These are phyloP conservation scores for Aspergillus baeticus DNA, from an alignment of 495 filamentous ascomycete genomes.

Conservation along the genomic window DNA sequence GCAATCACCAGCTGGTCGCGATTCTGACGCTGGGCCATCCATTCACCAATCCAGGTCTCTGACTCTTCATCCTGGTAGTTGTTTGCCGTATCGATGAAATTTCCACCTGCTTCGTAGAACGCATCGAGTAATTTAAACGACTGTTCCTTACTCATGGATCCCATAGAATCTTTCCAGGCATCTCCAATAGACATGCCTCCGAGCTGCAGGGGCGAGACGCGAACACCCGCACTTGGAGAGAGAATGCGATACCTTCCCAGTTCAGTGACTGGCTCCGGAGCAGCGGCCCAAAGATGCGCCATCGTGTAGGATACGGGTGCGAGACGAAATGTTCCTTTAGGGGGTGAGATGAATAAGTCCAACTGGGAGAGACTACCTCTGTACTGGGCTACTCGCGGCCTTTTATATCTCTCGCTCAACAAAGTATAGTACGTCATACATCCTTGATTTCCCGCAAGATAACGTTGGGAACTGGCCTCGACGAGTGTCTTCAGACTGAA, in stretches of 20 bases:
- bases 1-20: slow-evolving; percentile 70
- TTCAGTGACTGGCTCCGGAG: slow-evolving; percentile 51
- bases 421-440: too few relatives aligned
- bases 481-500: too few relatives aligned
- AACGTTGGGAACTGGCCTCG: too few relatives aligned
- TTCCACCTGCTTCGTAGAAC: slow-evolving; percentile 48
- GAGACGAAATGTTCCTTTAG: too few relatives aligned
- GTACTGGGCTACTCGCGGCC: too few relatives aligned
- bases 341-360: too few relatives aligned
- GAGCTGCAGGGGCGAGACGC: slow-evolving; percentile 60
- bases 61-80: slow-evolving; percentile 53
- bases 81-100: slow-evolving; percentile 55
- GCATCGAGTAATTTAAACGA: slow-evolving; percentile 55
- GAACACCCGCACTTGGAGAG: slow-evolving; percentile 56
- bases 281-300: too few relatives aligned
- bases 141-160: slow-evolving; percentile 47
- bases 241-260: slow-evolving; percentile 60
- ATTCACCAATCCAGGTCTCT: slow-evolving; percentile 55
- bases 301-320: too few relatives aligned
- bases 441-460: too few relatives aligned
- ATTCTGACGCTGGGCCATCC: slow-evolving; percentile 52
- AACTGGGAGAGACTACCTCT: too few relatives aligned
- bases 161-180: slow-evolving; percentile 49
- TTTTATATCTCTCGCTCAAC: too few relatives aligned
- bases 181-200: slow-evolving; percentile 66